phyloP scores from a whole-genome alignment of 306 rosid genomes.

The Styphnolobium japonicum region DNA sequence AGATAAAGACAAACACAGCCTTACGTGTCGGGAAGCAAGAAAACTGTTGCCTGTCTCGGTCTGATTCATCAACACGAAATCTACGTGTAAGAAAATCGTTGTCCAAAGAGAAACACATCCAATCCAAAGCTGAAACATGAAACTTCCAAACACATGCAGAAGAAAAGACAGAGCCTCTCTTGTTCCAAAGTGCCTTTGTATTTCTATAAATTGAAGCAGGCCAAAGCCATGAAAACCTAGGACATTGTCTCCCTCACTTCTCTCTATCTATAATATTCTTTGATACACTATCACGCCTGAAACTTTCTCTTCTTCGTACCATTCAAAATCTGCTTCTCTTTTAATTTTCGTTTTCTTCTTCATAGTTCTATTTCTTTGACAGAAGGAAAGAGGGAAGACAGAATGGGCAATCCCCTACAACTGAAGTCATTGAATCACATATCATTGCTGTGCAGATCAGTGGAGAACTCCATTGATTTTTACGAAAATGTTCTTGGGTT shows the following conservation, averaged over 20 bases:
- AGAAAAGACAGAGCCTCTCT: background rate
- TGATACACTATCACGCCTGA: background rate
- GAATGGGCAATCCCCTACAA: constrained; percentile 54
- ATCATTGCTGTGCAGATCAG: constrained; percentile 64
- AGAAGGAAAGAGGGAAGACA: background rate
- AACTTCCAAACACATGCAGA: constrained; percentile 2
- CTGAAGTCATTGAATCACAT: constrained; percentile 82
- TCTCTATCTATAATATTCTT: background rate
- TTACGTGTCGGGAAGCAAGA: constrained; percentile 30
- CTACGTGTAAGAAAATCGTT: constrained; percentile 21
- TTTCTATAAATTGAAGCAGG: background rate
- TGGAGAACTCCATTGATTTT: constrained; percentile 61
- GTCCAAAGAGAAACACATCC: background rate
- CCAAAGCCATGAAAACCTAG: background rate
- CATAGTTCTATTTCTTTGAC: background rate
- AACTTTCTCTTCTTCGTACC: background rate
- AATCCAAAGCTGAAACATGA: background rate
- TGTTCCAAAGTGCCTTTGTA: background rate
- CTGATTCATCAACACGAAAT: constrained; percentile 29
- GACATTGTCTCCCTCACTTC: background rate
- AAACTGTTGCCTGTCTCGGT: constrained; percentile 13
- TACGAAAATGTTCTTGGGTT: constrained; percentile 72
- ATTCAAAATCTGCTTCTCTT: background rate
- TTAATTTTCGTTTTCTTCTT: background rate
- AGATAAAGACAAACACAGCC: constrained; percentile 10